Evolutionary conservation across 2,329 filamentous ascomycete genomes (phyloP).

Genomic region (Colletotrichum musae): DNA sequence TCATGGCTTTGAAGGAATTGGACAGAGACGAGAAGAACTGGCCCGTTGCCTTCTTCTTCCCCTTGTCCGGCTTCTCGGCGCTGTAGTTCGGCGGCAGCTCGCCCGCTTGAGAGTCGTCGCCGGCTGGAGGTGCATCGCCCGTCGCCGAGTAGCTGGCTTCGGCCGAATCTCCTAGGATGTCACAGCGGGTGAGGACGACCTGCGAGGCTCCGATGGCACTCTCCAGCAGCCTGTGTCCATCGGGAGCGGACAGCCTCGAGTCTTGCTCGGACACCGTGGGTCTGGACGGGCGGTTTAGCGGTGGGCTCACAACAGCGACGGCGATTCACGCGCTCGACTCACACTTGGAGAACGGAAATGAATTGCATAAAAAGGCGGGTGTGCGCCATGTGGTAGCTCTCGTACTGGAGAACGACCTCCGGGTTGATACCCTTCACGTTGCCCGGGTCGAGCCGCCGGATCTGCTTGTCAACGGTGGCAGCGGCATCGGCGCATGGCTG

Average conservation of each 20-base stretch:
- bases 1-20: slow-evolving; percentile 54
- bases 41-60: slow-evolving; percentile 36
- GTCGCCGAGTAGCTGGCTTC: slow-evolving; percentile 4
- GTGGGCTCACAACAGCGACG: not conserved
- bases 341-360: slow-evolving; percentile 32
- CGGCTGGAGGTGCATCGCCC: not conserved
- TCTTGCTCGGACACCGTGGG: slow-evolving; percentile 32
- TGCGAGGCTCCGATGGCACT: slow-evolving; percentile 36
- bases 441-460: slow-evolving; percentile 49
- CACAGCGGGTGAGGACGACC: slow-evolving; percentile 20
- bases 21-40: slow-evolving; percentile 49
- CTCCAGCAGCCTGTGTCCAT: slow-evolving; percentile 29
- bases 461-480: slow-evolving; percentile 52
- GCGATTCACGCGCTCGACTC: not conserved
- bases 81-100: slow-evolving; percentile 18
- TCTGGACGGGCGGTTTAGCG: slow-evolving; percentile 16
- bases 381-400: slow-evolving; percentile 45
- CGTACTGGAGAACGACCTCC: slow-evolving; percentile 46
- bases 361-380: slow-evolving; percentile 44
- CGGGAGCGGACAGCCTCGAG: slow-evolving; percentile 20
- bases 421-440: slow-evolving; percentile 45
- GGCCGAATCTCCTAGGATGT: slow-evolving; percentile 4
- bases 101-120: not conserved
- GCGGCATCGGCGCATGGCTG: slow-evolving; percentile 48
- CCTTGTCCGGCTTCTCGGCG: slow-evolving; percentile 15